A percentile compares a stretch with the other conserved stretches of the same genome.
These are phyloP conservation scores for Iodosphaeria phyllophila DNA, from an alignment of 2,329 filamentous ascomycete species.

Conservation along the genomic window DNA sequence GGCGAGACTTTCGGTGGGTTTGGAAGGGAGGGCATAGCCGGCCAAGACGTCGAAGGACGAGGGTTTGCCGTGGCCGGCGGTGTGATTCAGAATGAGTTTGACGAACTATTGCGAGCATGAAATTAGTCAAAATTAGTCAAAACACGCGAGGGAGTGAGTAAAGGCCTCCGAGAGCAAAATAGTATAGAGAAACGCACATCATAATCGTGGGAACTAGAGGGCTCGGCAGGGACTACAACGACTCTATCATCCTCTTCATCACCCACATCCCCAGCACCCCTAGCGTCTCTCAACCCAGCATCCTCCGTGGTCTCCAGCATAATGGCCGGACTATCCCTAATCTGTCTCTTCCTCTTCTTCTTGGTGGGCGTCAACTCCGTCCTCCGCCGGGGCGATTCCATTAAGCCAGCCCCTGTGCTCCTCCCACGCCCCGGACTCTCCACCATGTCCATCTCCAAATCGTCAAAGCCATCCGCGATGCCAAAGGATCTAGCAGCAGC, in stretches of 20 bases:
- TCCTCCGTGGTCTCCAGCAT: constrained; percentile 33
- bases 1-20: constrained; percentile 41
- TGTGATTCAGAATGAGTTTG: constrained; percentile 45
- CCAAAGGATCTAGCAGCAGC: constrained; percentile 31
- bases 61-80: constrained; percentile 30
- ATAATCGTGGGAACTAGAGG: too few species aligned
- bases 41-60: constrained; percentile 51
- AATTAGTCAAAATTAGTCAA: too few species aligned
- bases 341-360: constrained; percentile 49
- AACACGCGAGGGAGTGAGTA: too few species aligned
- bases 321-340: constrained; percentile 45
- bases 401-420: constrained; percentile 22
- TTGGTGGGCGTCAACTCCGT: constrained; percentile 37
- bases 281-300: constrained; percentile 16
- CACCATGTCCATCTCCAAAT: constrained; percentile 38
- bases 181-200: too few species aligned
- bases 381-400: constrained; percentile 20
- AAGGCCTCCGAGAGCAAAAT: too few species aligned
- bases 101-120: too few species aligned
- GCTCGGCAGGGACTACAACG: too few species aligned
- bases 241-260: constrained; percentile 1
- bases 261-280: too few species aligned
- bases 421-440: constrained; percentile 33
- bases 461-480: constrained; percentile 61
- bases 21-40: constrained; percentile 44